Conservation (phyloP, 768 basidiomycete species). For the Termitomyces sp. region DNA sequence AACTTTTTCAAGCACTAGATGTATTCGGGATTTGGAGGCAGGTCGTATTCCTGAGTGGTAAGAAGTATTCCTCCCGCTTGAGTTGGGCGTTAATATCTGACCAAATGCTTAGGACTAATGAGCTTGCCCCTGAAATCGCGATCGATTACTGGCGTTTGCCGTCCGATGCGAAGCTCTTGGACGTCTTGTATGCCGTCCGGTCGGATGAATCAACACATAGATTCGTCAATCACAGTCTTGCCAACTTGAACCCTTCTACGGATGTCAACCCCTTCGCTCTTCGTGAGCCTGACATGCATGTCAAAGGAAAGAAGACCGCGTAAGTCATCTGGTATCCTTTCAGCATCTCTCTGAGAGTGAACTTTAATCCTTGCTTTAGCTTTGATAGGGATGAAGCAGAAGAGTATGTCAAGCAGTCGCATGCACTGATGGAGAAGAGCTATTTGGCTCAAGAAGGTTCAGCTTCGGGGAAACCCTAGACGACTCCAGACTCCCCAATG, state of each 20-base stretch:
- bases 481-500: neutral
- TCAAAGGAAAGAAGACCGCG: slow-evolving; percentile 76
- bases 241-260: slow-evolving; percentile 69
- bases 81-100: neutral
- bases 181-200: slow-evolving; percentile 88
- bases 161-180: slow-evolving; percentile 72
- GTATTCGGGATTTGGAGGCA: slow-evolving; percentile 79
- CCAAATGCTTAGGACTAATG: slow-evolving; percentile 44
- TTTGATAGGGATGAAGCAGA: slow-evolving; percentile 70
- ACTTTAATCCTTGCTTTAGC: slow-evolving; percentile 30
- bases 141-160: slow-evolving; percentile 92
- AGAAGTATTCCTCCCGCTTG: slow-evolving; percentile 12
- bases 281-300: slow-evolving; percentile 82
- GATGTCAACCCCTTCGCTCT: slow-evolving; percentile 92
- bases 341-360: neutral
- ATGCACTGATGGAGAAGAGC: slow-evolving; percentile 42
- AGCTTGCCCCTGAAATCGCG: slow-evolving; percentile 82
- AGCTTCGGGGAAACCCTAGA: slow-evolving; percentile 5
- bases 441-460: slow-evolving; percentile 1
- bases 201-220: slow-evolving; percentile 92
- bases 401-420: slow-evolving; percentile 59
- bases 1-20: slow-evolving; percentile 54
- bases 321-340: slow-evolving; percentile 32
- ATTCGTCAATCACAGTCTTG: slow-evolving; percentile 95
- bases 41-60: slow-evolving; percentile 82